A percentile compares a stretch with the other conserved stretches of the same genome.
Evolutionary conservation across 345 rosid genomes (phyloP).

Genomic region (Cardamine chenopodiifolia): DNA sequence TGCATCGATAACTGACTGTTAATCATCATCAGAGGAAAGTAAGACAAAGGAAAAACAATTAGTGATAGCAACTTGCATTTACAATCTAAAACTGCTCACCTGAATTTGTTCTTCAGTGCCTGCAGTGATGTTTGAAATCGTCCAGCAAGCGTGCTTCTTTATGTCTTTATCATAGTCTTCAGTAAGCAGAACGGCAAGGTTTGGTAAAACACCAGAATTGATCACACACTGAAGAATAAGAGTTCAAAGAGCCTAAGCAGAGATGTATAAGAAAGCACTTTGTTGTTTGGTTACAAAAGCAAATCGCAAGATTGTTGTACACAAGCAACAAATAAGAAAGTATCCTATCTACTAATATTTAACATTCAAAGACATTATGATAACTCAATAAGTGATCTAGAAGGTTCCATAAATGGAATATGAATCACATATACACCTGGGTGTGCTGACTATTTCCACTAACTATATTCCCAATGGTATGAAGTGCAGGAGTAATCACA

Average conservation of each 20-base stretch:
- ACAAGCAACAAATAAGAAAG: neutral
- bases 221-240: neutral
- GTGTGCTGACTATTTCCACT: slow-evolving; percentile 71
- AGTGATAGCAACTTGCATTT: neutral
- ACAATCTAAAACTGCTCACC: neutral
- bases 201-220: neutral
- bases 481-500: slow-evolving; percentile 75
- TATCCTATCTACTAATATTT: neutral
- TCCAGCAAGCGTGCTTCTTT: neutral
- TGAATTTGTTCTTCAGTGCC: neutral
- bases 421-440: slow-evolving; percentile 42
- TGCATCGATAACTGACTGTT: neutral
- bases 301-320: neutral
- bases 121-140: slow-evolving; percentile 11
- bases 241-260: neutral
- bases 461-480: slow-evolving; percentile 69
- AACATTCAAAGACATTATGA: neutral
- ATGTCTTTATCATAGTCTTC: neutral
- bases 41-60: neutral
- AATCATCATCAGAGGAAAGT: neutral
- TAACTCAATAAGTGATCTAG: neutral
- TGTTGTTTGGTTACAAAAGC: neutral
- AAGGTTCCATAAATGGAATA: neutral
- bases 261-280: neutral
- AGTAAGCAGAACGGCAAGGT: neutral